Base-by-base conservation (phyloP, 805 yeast species). In the Nakazawaea laoshanensis region DNA sequence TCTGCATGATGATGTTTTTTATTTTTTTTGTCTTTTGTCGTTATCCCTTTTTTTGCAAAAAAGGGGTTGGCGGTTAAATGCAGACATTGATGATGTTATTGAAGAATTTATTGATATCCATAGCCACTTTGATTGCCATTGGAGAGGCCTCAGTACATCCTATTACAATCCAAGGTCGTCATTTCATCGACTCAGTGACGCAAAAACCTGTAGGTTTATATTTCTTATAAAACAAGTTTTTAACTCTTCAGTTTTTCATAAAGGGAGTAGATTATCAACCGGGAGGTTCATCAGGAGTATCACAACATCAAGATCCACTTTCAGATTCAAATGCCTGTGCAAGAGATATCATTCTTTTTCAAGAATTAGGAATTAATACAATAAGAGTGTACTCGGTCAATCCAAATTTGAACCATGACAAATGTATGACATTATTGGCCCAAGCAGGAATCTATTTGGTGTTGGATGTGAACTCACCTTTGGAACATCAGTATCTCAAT, bases 231-330 rank as follows among this genome's bases (percentile, higher is more conserved):
- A 19, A 5, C 11, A 14, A 14, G 6, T 9, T 10, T 24, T 27
- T n/a, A 24, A n/a, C 12, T 6, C 6, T 10, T 9, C 20, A 77
- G 75, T 88, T 89, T 49, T 77, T 67, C 45, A 67, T 88, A 23
- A 78, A 73, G 53, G 97, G 97, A 13, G 82, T 89, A 1, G 97
- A 89, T 53, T 88, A 88, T 50, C 96, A 89, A 49, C 96, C 96
- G 0, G 96, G 96, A 7, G 97, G 96, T 0, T 78, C 95, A 0
- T 77, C 95, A 0, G 88, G 77, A 0, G 77, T 76, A 16, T 61
- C 61, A n/a, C 55, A 47, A 3, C 40, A 47, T 5, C 50, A 45
- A 7, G 97, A 89, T 50, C 95, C 96, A 0, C 62, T 89, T 27
- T 79, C 95, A 2, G 79, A 85, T 46, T 67, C 76, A 3, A 57